Base-by-base conservation (phyloP, 2,329 filamentous ascomycete genomes). In the Aspergillus felis region DNA sequence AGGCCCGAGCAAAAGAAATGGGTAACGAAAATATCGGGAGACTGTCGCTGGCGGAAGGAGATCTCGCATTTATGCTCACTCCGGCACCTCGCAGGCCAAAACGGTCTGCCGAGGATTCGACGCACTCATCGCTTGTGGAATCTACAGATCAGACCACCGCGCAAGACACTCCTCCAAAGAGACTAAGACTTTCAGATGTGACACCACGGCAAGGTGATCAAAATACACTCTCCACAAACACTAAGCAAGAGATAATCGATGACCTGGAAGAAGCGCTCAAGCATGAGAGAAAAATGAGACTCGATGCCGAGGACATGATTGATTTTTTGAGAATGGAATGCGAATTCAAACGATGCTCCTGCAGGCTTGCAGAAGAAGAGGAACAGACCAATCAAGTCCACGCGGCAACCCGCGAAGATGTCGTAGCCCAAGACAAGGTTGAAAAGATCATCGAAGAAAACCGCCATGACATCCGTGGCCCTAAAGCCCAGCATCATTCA, bases 271-370 rank as follows among this genome's bases (percentile, higher is more conserved):
- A 82, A 47, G 79, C 84, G 55, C 74, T 87, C 3, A 67, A 73
- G 27, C 70, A 71, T 29, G 84, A 87, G 68, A 78, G 75, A 62
- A 75, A 75, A 48, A 71, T 79, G 55, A 76, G 82, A 58, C 69
- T 74, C 55, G 77, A 81, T 28, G 83, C 83, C 0, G 79, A 86
- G 61, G 83, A 85, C 29, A 78, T 85, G 72, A 75, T 86, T 2
- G 68, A 80, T 32, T 80, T 79, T 59, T 64, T 81, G 69, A 77
- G 76, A 49, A 75, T 80, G 65, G 77, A 81, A 61, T 81, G 79
- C 55, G 76, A 79, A 60, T 79, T 81, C 58, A 71, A 76, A 56
- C 70, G 73, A 53, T 81, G 79, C 64, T 75, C 76, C 7, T 81
- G 79, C 63, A 73, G 78, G 27, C 57, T 79, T 51, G 76, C 77